These are phyloP conservation scores for Pseudofabraea citricarpa DNA, from an alignment of 2,329 filamentous ascomycete species.

Conservation along the genomic window DNA sequence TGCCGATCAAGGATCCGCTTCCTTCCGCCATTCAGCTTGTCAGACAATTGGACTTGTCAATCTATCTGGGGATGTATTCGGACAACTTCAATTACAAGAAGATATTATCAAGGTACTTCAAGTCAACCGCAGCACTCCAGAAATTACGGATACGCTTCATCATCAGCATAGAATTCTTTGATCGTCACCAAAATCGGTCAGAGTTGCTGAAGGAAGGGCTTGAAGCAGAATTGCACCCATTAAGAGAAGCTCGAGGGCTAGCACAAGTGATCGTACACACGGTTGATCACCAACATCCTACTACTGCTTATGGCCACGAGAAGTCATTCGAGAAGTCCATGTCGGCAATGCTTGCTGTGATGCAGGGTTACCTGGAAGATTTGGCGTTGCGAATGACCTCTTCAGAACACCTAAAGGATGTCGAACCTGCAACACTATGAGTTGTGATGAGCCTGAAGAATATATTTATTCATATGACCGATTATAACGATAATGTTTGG, in stretches of 20 bases:
- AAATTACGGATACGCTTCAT: not conserved
- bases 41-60: not conserved
- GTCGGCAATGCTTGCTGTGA: not conserved
- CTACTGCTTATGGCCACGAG: not conserved
- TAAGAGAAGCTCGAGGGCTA: not conserved
- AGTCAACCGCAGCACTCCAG: not conserved
- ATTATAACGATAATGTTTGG: no score
- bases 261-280: not conserved
- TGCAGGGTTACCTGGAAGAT: not conserved
- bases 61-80: constrained; percentile 1
- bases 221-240: not conserved
- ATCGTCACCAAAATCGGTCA: not conserved
- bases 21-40: not conserved
- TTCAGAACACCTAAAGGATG: no score
- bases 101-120: not conserved
- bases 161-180: constrained; percentile 1
- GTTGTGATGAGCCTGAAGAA: no score
- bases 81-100: constrained; percentile 1
- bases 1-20: constrained; percentile 1
- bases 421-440: no score
- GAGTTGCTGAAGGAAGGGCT: not conserved
- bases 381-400: not conserved
- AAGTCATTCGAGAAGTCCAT: not conserved
- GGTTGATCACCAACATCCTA: not conserved
- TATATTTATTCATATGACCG: no score